A percentile compares a stretch with the other conserved stretches of the same genome.
phyloP scores from a whole-genome alignment of 495 filamentous ascomycete species.

The Glonium stellatum region DNA sequence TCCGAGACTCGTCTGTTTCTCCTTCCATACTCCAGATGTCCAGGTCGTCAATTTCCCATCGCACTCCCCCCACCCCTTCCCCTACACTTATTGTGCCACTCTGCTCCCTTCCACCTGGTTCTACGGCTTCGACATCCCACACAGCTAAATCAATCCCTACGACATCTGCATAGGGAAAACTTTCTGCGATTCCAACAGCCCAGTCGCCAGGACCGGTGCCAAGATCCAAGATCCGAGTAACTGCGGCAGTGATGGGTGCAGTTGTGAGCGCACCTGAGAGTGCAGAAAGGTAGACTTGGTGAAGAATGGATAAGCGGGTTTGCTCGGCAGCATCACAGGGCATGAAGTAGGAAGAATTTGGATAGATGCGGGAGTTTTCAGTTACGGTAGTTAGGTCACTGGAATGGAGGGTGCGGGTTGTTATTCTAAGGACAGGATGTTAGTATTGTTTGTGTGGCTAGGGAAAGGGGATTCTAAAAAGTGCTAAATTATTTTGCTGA shows the following conservation, averaged over 20 bases:
- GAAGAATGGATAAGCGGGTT: slow-evolving; percentile 57
- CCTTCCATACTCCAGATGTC: slow-evolving; percentile 22
- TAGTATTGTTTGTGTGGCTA: neutral
- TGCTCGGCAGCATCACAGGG: slow-evolving; percentile 71
- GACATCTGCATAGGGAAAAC: slow-evolving; percentile 31
- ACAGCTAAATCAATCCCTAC: slow-evolving; percentile 30
- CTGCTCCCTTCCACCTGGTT: neutral
- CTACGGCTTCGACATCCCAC: slow-evolving; percentile 27
- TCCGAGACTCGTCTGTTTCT: neutral
- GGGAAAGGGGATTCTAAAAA: neutral
- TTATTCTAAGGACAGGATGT: slow-evolving; percentile 8
- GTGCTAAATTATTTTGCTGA: too few relatives aligned
- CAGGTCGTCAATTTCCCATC: slow-evolving; percentile 27
- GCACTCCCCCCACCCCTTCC: slow-evolving; percentile 3
- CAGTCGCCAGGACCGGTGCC: slow-evolving; percentile 36
- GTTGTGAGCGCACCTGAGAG: slow-evolving; percentile 27
- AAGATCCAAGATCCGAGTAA: slow-evolving; percentile 29
- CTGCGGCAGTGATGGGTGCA: slow-evolving; percentile 19
- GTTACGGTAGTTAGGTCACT: slow-evolving; percentile 33
- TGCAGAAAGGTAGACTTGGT: slow-evolving; percentile 29
- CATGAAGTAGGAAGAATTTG: slow-evolving; percentile 60
- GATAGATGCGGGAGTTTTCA: slow-evolving; percentile 65
- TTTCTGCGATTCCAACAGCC: slow-evolving; percentile 32
- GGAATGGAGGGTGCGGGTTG: slow-evolving; percentile 20
- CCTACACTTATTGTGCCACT: neutral